Evolutionary conservation across 2,329 filamentous ascomycete species (phyloP).

Genomic region (Sporothrix variecibatus): DNA sequence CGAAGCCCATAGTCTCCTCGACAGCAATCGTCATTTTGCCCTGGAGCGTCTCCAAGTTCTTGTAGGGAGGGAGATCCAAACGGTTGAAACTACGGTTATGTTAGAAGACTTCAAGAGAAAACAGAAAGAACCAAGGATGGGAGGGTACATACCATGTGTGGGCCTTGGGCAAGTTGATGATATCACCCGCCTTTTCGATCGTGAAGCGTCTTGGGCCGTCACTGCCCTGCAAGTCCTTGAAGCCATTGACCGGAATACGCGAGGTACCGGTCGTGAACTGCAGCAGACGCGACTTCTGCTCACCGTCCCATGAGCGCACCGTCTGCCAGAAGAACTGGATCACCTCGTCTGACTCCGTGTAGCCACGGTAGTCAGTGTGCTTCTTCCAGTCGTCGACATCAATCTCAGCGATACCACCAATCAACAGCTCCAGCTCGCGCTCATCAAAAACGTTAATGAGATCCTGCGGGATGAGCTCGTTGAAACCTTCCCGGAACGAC

Average conservation of each 20-base stretch:
- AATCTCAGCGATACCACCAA: slow-evolving; percentile 99
- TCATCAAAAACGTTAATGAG: slow-evolving; percentile 99
- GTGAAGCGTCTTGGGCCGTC: slow-evolving; percentile 95
- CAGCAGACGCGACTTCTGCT: slow-evolving; percentile 93
- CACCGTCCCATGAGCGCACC: slow-evolving; percentile 93
- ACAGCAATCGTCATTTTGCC: slow-evolving; percentile 94
- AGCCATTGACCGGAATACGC: slow-evolving; percentile 97
- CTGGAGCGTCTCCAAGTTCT: slow-evolving; percentile 79
- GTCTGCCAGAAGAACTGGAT: slow-evolving; percentile 99
- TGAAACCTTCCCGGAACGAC: slow-evolving; percentile 95
- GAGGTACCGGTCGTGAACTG: slow-evolving; percentile 98
- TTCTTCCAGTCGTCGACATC: slow-evolving; percentile 99
- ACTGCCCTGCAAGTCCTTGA: slow-evolving; percentile 97
- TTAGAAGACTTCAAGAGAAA: neutral
- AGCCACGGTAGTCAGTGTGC: slow-evolving; percentile 97
- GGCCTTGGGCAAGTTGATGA: slow-evolving; percentile 88
- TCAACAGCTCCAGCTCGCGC: slow-evolving; percentile 91
- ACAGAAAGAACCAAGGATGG: neutral
- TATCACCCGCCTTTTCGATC: slow-evolving; percentile 95
- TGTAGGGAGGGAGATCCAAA: slow-evolving; percentile 75
- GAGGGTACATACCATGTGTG: slow-evolving; percentile 86
- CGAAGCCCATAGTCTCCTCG: slow-evolving; percentile 98
- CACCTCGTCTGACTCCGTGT: slow-evolving; percentile 96
- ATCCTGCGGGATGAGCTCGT: slow-evolving; percentile 94
- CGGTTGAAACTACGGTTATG: neutral